phyloP scores from a whole-genome alignment of 805 yeast species.

The Debaryomyces hansenii region DNA sequence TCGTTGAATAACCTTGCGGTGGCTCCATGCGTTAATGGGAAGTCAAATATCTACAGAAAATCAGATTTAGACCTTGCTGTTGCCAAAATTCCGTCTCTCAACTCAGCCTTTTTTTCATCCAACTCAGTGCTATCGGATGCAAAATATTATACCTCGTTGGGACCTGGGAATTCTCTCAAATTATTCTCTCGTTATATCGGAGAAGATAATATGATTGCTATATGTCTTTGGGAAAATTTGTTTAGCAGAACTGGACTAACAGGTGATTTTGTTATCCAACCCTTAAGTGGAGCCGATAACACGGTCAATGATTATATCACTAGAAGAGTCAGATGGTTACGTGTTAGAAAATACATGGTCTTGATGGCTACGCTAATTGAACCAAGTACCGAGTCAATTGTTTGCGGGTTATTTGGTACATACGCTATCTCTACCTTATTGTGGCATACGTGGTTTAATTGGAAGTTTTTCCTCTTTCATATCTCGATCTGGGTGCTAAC shows the following conservation, averaged over 20 bases:
- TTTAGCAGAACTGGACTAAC: constrained; percentile 73
- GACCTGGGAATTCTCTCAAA: constrained; percentile 54
- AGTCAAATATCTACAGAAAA: constrained; percentile 73
- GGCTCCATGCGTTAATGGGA: constrained; percentile 92
- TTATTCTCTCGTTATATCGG: constrained; percentile 82
- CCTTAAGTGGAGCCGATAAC: constrained; percentile 45
- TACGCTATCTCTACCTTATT: constrained; percentile 53
- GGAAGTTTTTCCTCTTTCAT: constrained; percentile 49
- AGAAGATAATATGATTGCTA: constrained; percentile 91
- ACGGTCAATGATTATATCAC: constrained; percentile 55
- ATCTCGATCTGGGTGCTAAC: constrained; percentile 60
- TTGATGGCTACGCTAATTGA: constrained; percentile 79
- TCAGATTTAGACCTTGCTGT: constrained; percentile 65
- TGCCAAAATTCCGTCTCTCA: constrained; percentile 26
- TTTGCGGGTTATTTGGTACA: constrained; percentile 67
- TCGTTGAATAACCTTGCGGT: constrained; percentile 70
- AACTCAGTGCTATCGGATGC: constrained; percentile 31
- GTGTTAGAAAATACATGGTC: constrained; percentile 88
- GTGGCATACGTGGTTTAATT: constrained; percentile 28
- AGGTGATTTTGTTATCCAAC: constrained; percentile 78
- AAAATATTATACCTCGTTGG: constrained; percentile 20
- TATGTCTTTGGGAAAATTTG: constrained; percentile 73
- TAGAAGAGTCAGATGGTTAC: constrained; percentile 79
- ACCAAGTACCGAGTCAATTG: constrained; percentile 78
- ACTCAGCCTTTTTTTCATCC: constrained; percentile 32